Evolutionary conservation across 1,139 yeast genomes (phyloP).

Genomic region (Protomyces lactucae-debilis): DNA sequence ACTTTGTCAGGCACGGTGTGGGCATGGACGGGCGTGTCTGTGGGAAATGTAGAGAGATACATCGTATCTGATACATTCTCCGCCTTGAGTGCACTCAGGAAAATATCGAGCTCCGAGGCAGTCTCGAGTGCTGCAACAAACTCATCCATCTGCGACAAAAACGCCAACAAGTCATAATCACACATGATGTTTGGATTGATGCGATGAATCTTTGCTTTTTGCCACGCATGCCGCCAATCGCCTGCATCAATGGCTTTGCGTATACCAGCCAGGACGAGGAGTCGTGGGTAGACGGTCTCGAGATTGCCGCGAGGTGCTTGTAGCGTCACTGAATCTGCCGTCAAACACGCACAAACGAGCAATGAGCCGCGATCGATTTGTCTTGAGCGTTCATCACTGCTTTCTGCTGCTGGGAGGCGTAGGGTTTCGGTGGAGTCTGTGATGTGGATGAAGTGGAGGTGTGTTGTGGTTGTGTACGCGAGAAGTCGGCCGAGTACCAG

Average conservation of each 20-base stretch:
- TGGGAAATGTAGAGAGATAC: conserved; percentile 61
- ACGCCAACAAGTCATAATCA: conserved; percentile 74
- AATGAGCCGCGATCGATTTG: conserved; percentile 87
- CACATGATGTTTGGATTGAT: conserved; percentile 83
- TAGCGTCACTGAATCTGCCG: conserved; percentile 72
- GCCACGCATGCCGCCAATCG: conserved; percentile 66
- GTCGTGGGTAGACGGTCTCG: conserved; percentile 89
- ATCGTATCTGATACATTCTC: conserved; percentile 82
- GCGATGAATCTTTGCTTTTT: conserved; percentile 82
- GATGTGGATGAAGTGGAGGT: conserved; percentile 51
- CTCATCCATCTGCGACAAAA: conserved; percentile 57
- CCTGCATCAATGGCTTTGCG: conserved; percentile 58
- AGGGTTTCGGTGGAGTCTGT: neutral
- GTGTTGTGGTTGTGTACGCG: conserved; percentile 69
- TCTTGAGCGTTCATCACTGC: conserved; percentile 73
- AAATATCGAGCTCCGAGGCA: conserved; percentile 76
- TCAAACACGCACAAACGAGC: conserved; percentile 73
- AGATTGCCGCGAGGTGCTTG: conserved; percentile 96
- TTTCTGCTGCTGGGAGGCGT: neutral
- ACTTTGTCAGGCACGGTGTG: conserved; percentile 49
- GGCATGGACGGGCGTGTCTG: neutral
- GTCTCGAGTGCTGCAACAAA: conserved; percentile 67
- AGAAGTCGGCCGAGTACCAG: conserved; percentile 67
- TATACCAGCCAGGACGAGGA: conserved; percentile 81
- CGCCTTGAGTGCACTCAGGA: conserved; percentile 52